Percentiles rank a stretch among this genome's conserved stretches.
These are phyloP conservation scores for Colletotrichum sidae DNA, from an alignment of 2,329 filamentous ascomycete genomes.

Conservation along the genomic window DNA sequence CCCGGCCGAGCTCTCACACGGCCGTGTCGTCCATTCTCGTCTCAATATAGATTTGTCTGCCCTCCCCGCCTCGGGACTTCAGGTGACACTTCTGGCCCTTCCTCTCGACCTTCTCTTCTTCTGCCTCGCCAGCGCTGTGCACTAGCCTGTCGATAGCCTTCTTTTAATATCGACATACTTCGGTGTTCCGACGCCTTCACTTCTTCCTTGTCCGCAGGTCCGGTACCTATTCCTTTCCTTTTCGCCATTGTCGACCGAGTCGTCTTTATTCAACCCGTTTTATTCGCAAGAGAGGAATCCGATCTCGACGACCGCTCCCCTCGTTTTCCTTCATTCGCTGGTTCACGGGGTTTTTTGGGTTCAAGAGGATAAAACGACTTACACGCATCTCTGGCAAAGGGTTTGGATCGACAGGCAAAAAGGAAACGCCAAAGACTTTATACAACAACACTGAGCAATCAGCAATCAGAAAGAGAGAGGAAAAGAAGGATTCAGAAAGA, in stretches of 20 bases:
- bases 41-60: slow-evolving; percentile 52
- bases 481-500: slow-evolving; percentile 27
- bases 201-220: slow-evolving; percentile 57
- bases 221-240: slow-evolving; percentile 57
- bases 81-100: slow-evolving; percentile 40
- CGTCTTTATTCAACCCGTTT: slow-evolving; percentile 36
- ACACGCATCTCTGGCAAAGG: slow-evolving; percentile 14
- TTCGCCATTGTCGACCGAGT: slow-evolving; percentile 41
- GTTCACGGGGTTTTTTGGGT: slow-evolving; percentile 25
- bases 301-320: slow-evolving; percentile 38
- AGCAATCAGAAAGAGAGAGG: slow-evolving; percentile 33
- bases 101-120: slow-evolving; percentile 45
- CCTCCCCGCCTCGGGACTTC: slow-evolving; percentile 32
- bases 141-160: slow-evolving; percentile 65
- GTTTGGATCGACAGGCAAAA: slow-evolving; percentile 20
- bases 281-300: slow-evolving; percentile 35
- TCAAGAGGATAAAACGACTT: slow-evolving; percentile 28
- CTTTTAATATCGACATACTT: slow-evolving; percentile 59
- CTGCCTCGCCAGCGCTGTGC: slow-evolving; percentile 58
- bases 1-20: slow-evolving; percentile 22
- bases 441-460: slow-evolving; percentile 21
- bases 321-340: slow-evolving; percentile 38
- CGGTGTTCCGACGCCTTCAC: slow-evolving; percentile 42
- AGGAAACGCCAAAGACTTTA: slow-evolving; percentile 7
- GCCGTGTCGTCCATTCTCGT: slow-evolving; percentile 35